These are phyloP conservation scores for Spinellus fusiger DNA, from an alignment of 192 early-diverging fungal genomes.

Conservation along the genomic window DNA sequence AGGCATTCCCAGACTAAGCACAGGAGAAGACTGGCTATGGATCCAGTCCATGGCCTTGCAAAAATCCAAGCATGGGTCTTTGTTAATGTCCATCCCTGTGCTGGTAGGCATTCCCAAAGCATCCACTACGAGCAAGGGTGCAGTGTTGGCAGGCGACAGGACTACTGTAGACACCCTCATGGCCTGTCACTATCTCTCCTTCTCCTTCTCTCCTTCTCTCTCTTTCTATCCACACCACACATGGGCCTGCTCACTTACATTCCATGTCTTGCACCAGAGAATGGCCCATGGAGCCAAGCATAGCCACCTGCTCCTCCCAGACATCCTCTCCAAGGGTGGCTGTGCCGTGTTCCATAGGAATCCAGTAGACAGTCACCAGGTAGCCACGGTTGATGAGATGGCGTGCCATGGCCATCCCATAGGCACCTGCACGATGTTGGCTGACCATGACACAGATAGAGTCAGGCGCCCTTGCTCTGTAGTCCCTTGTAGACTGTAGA, in stretches of 20 bases:
- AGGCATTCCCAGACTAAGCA: constrained; percentile 65
- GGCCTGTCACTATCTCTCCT: too few species aligned
- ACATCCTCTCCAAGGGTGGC: constrained; percentile 38
- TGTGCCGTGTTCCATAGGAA: constrained; percentile 6
- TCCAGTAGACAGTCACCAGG: constrained; percentile 42
- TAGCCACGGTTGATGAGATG: constrained; percentile 79
- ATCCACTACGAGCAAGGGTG: constrained; percentile 66
- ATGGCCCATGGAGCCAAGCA: neutral
- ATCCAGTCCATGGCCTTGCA: constrained; percentile 66
- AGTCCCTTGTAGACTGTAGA: too few species aligned
- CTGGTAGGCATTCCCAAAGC: too few species aligned
- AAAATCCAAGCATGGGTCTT: constrained; percentile 12
- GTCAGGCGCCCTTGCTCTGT: constrained; percentile 67
- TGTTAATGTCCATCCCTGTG: too few species aligned
- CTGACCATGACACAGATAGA: constrained; percentile 15
- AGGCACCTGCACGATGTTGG: constrained; percentile 48
- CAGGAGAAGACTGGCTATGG: constrained; percentile 55
- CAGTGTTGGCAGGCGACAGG: too few species aligned
- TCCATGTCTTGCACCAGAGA: too few species aligned
- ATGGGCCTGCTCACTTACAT: too few species aligned
- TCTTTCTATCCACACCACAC: too few species aligned
- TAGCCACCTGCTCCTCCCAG: constrained; percentile 8
- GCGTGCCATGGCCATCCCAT: constrained; percentile 61
- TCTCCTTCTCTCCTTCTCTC: too few species aligned
- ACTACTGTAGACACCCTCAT: too few species aligned